Conservation (phyloP, 805 yeast species). For the Huiozyma naganishii region DNA sequence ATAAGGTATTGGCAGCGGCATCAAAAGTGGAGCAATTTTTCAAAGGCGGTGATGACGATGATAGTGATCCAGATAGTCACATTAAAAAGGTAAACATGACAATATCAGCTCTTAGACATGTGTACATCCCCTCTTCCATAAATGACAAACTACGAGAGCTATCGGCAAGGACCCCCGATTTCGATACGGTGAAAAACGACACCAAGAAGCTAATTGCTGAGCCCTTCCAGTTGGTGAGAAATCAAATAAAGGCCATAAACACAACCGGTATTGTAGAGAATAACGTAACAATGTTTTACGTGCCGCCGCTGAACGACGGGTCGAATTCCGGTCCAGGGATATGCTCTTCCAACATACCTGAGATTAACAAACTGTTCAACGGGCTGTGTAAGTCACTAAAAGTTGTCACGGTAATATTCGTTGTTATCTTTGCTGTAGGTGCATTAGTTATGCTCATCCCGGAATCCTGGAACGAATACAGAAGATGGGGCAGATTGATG, state of each 20-base stretch:
- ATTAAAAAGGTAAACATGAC: slow-evolving; percentile 39
- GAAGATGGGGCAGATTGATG: slow-evolving; percentile 38
- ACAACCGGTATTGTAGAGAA: slow-evolving; percentile 17
- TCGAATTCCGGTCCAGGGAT: slow-evolving; percentile 19
- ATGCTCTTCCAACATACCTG: slow-evolving; percentile 32
- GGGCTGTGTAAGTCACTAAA: slow-evolving; percentile 26
- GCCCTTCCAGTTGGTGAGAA: slow-evolving; percentile 48
- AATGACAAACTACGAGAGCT: slow-evolving; percentile 45
- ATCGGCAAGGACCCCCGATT: slow-evolving; percentile 48
- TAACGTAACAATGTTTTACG: slow-evolving; percentile 22
- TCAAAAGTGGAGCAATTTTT: slow-evolving; percentile 48
- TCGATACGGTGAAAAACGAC: slow-evolving; percentile 49
- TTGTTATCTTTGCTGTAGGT: slow-evolving; percentile 29
- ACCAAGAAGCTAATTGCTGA: slow-evolving; percentile 41
- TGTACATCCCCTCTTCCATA: slow-evolving; percentile 58
- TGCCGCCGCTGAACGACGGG: slow-evolving; percentile 29
- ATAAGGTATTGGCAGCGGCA: slow-evolving; percentile 42
- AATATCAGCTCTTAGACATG: slow-evolving; percentile 40
- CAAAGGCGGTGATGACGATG: slow-evolving; percentile 31
- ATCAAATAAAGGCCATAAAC: slow-evolving; percentile 29
- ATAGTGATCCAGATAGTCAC: slow-evolving; percentile 22
- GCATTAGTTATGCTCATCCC: slow-evolving; percentile 36
- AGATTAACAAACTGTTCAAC: slow-evolving; percentile 32
- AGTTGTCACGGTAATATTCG: slow-evolving; percentile 29
- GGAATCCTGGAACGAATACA: slow-evolving; percentile 34